Conservation (phyloP, 2,329 filamentous ascomycete genomes). For the Akanthomyces lecanii region DNA sequence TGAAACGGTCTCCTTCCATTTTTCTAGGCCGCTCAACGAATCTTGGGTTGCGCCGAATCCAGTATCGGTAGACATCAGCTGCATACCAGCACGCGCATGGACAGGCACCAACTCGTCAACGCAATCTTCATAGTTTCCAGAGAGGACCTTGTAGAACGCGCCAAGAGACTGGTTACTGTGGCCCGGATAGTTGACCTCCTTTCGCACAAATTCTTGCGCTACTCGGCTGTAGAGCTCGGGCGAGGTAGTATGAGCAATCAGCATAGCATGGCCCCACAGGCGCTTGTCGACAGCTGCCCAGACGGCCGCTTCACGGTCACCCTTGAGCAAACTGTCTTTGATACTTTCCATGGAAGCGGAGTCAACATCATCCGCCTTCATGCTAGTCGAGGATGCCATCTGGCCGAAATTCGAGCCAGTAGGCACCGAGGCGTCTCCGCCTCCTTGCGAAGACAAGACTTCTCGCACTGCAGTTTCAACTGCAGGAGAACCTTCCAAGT, state of each 20-base stretch:
- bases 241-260: conserved; percentile 76
- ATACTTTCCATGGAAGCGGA: conserved; percentile 65
- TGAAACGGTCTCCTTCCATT: conserved; percentile 87
- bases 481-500: conserved; percentile 65
- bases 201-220: conserved; percentile 89
- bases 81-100: conserved; percentile 85
- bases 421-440: conserved; percentile 25
- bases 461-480: conserved; percentile 72
- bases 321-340: conserved; percentile 67
- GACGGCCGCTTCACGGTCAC: conserved; percentile 84
- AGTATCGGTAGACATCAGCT: conserved; percentile 76
- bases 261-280: conserved; percentile 93
- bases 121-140: conserved; percentile 89
- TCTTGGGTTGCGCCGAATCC: conserved; percentile 61
- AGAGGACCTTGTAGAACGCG: conserved; percentile 88
- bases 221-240: conserved; percentile 88
- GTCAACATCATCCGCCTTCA: conserved; percentile 65
- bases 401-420: conserved; percentile 24
- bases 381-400: conserved; percentile 29
- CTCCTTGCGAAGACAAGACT: conserved; percentile 59
- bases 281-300: conserved; percentile 92
- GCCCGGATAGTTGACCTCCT: conserved; percentile 81
- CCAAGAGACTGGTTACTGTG: conserved; percentile 83
- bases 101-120: conserved; percentile 92
- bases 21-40: conserved; percentile 78